A percentile compares a stretch with the other conserved stretches of the same genome.
Conservation (phyloP, 2,329 filamentous ascomycete species). For the Neoarthrinium moseri region DNA sequence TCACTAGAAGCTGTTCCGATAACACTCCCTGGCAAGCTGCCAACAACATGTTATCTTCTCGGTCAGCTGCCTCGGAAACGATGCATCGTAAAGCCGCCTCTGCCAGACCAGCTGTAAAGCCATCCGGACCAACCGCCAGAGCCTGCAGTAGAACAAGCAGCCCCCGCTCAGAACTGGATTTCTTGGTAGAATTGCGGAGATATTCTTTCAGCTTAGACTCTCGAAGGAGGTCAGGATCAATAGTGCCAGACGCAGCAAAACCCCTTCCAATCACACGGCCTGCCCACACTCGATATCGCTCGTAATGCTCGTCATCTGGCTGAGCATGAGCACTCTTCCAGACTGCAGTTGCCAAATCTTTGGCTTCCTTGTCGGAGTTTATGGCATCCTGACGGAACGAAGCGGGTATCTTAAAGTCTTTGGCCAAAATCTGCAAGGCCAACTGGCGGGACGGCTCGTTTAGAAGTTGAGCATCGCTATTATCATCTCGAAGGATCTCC, state of each 20-base stretch:
- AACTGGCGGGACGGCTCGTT: slow-evolving; percentile 67
- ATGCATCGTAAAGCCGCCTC: slow-evolving; percentile 59
- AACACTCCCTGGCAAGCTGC: slow-evolving; percentile 52
- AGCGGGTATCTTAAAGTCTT: slow-evolving; percentile 65
- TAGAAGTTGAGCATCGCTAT: slow-evolving; percentile 61
- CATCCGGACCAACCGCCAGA: slow-evolving; percentile 58
- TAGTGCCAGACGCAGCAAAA: slow-evolving; percentile 73
- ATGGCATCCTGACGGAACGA: slow-evolving; percentile 66
- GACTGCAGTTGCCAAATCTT: slow-evolving; percentile 62
- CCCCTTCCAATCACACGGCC: slow-evolving; percentile 80
- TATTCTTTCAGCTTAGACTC: slow-evolving; percentile 58
- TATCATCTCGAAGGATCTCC: slow-evolving; percentile 76
- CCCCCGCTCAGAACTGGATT: slow-evolving; percentile 60
- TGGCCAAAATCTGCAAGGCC: slow-evolving; percentile 71
- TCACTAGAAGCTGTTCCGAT: slow-evolving; percentile 47
- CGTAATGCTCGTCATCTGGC: slow-evolving; percentile 65
- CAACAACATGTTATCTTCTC: slow-evolving; percentile 46
- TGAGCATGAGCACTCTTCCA: slow-evolving; percentile 74
- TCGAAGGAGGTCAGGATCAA: slow-evolving; percentile 58
- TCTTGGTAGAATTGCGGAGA: slow-evolving; percentile 42
- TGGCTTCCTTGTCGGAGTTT: slow-evolving; percentile 63
- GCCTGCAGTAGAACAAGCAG: slow-evolving; percentile 62
- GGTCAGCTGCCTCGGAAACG: slow-evolving; percentile 50
- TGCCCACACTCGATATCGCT: slow-evolving; percentile 79
- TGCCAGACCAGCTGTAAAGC: slow-evolving; percentile 55